phyloP scores from a whole-genome alignment of 768 basidiomycete species.

The Pilatotrama ljubarskyi region DNA sequence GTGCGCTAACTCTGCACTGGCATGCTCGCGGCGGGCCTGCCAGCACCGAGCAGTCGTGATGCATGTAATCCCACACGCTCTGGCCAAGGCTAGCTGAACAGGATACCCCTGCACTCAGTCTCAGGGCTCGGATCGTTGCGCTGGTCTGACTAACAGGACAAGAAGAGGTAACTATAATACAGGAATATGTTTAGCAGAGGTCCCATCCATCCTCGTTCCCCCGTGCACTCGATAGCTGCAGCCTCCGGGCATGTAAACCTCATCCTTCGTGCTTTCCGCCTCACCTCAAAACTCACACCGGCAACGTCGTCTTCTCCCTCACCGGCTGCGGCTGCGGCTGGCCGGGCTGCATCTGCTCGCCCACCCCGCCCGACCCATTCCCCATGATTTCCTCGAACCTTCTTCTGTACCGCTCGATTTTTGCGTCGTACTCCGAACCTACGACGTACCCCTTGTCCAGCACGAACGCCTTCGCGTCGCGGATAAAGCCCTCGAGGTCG shows the following conservation, averaged over 20 bases:
- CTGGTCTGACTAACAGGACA: neutral
- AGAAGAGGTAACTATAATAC: neutral
- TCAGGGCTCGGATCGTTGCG: neutral
- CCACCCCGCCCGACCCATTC: conserved; percentile 29
- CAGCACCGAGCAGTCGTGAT: too few species aligned
- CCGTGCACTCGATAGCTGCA: too few species aligned
- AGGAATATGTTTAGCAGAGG: neutral
- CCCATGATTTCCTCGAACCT: conserved; percentile 52
- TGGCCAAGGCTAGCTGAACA: too few species aligned
- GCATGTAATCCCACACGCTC: too few species aligned
- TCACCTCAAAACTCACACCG: conserved; percentile 4
- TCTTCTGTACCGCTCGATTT: conserved; percentile 36
- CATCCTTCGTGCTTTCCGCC: neutral
- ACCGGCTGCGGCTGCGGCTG: conserved; percentile 2
- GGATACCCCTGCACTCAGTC: too few species aligned
- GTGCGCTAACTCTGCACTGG: too few species aligned
- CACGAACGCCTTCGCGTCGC: conserved; percentile 57
- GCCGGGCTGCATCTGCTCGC: conserved; percentile 7
- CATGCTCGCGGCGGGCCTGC: too few species aligned
- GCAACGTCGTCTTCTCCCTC: conserved; percentile 9
- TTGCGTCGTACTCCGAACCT: conserved; percentile 35
- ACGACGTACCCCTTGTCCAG: conserved; percentile 52
- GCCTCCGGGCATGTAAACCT: too few species aligned
- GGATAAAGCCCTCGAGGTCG: conserved; percentile 66
- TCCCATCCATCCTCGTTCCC: too few species aligned